Evolutionary conservation across 2,329 filamentous ascomycete genomes (phyloP).

Genomic region (Aspergillus carbonarius): DNA sequence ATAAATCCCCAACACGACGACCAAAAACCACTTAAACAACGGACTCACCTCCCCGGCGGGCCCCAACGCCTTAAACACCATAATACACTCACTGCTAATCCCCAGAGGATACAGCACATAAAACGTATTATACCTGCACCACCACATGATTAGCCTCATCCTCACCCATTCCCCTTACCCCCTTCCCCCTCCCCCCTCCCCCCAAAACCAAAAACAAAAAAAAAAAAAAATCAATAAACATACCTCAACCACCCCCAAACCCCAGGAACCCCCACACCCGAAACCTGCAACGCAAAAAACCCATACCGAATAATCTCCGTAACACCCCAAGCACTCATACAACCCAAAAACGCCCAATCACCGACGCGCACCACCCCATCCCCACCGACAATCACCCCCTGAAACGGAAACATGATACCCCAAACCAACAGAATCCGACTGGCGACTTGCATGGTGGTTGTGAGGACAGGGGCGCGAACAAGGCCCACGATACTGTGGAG

Average conservation of each 20-base stretch:
- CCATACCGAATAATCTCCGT: conserved; percentile 93
- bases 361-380: conserved; percentile 31
- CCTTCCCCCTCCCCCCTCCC: not conserved
- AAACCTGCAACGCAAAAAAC: conserved; percentile 74
- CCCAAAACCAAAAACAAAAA: not conserved
- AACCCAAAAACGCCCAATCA: conserved; percentile 47
- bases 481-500: conserved; percentile 76
- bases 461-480: conserved; percentile 80
- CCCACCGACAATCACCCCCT: conserved; percentile 60
- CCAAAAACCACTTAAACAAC: conserved; percentile 60
- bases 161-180: not conserved
- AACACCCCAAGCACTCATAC: conserved; percentile 76
- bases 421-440: conserved; percentile 87
- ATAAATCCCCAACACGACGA: conserved; percentile 69
- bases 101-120: conserved; percentile 89
- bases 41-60: conserved; percentile 55
- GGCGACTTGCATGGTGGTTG: conserved; percentile 86
- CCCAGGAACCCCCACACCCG: conserved; percentile 57
- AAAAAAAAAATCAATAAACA: conserved; percentile 7
- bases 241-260: conserved; percentile 65
- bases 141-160: conserved; percentile 6
- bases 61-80: conserved; percentile 69
- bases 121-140: conserved; percentile 74
- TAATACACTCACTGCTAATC: conserved; percentile 80
- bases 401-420: conserved; percentile 75